A percentile compares a stretch with the other conserved stretches of the same genome.
Evolutionary conservation across 1,284 basidiomycete genomes (phyloP).

Genomic region (Sporisorium iseilematis-ciliati): DNA sequence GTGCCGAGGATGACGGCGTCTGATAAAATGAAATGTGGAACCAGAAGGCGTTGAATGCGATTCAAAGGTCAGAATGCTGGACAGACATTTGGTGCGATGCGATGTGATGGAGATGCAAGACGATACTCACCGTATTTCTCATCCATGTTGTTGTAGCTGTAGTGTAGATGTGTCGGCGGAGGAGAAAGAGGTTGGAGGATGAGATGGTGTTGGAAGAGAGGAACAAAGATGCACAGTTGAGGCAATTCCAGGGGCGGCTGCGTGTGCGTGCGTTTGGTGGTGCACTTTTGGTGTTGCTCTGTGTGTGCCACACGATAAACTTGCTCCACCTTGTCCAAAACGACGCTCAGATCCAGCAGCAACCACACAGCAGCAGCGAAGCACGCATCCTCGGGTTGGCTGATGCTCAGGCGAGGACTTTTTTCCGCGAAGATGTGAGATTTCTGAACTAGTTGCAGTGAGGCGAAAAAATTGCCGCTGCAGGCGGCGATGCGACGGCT

Average conservation of each 20-base stretch:
- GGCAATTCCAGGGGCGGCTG: constrained; percentile 4
- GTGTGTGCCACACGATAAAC: no score
- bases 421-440: no score
- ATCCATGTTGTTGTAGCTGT: constrained; percentile 59
- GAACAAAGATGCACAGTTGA: not conserved
- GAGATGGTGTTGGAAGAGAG: constrained; percentile 5
- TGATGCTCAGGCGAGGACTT: no score
- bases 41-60: constrained; percentile 2
- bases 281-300: constrained; percentile 14
- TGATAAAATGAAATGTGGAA: constrained; percentile 15
- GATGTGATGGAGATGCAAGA: not conserved
- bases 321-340: not conserved
- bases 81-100: not conserved
- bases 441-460: no score
- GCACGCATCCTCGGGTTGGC: no score
- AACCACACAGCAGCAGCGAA: no score
- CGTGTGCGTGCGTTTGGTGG: constrained; percentile 4
- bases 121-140: constrained; percentile 60
- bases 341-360: no score
- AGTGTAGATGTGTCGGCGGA: not conserved
- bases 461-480: no score
- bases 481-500: no score
- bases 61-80: constrained; percentile 2
- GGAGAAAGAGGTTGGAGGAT: not conserved
- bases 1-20: constrained; percentile 76